Evolutionary conservation across 257 asterid species (phyloP), one percentile per base, ranked within the genome.

Genomic region (Perilla frutescens): DNA sequence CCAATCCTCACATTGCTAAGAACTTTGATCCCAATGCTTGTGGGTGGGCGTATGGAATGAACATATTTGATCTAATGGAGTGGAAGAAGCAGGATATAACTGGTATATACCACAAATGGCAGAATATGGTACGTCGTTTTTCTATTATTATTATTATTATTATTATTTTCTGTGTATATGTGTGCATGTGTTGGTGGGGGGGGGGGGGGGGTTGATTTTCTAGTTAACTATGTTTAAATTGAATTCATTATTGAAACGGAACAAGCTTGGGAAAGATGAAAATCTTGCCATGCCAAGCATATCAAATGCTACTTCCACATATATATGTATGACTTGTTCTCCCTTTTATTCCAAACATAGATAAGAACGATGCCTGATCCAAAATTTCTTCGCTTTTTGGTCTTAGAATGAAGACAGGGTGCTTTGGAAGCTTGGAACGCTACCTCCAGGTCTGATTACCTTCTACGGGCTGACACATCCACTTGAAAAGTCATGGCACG

Each of bases 11-110:
- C 71, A 95, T 95, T 75, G 86, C 98, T 3, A 90, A 87, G 62
- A 87, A 80, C 78, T 95, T 92, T 73, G 94, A 95, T 77, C 99
- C 99, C 43, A 92, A 90, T 60, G 98, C 99, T 59, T 95, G 99
- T 81, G 98, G 99, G 41, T 95, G 99, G 99, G 99, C 99, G 0
- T 95, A 95, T 77, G 99, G 99, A 59, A 95, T 95, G 99, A 95
- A 95, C 81, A 87, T 95, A 58, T 95, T 95, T 43, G 98, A 95
- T 81, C 93, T 95, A 45, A 83, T 82, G 87, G 97, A 85, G 84
- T 92, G 99, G 99, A 95, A 95, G 85, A 92, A 85, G 87, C 81
- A 76, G 87, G 99, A 95, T 84, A 95, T 95, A 61, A 95, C 98
- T 32, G 99, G 99, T 71, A 92, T 95, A 76, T 95, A 95, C 81